These are phyloP conservation scores for Tetrapisispora iriomotensis DNA, from an alignment of 805 yeast species.

Conservation along the genomic window DNA sequence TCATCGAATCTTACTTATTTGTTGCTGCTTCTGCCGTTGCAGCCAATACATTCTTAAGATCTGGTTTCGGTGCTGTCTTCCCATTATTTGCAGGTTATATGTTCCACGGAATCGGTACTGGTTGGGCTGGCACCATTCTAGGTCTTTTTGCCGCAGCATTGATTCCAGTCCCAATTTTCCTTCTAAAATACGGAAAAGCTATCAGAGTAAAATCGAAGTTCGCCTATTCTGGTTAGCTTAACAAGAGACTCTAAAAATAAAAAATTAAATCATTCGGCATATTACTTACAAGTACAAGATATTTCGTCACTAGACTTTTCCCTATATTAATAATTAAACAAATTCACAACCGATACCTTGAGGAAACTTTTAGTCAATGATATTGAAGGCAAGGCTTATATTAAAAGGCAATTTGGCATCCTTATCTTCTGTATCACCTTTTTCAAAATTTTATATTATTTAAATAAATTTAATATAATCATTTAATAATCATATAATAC, in stretches of 20 bases:
- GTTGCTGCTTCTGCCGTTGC: constrained; percentile 76
- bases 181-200: constrained; percentile 46
- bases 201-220: constrained; percentile 51
- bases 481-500: no score
- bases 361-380: no score
- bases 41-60: constrained; percentile 61
- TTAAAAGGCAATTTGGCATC: no score
- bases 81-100: constrained; percentile 64
- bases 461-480: no score
- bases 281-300: no score
- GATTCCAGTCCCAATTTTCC: constrained; percentile 60
- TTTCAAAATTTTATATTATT: no score
- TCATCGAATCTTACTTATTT: constrained; percentile 58
- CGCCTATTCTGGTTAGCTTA: constrained; percentile 31
- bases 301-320: no score
- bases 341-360: no score
- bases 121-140: constrained; percentile 71
- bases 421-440: no score
- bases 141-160: constrained; percentile 51
- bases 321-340: no score
- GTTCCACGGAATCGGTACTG: constrained; percentile 58
- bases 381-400: neutral
- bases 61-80: constrained; percentile 58
- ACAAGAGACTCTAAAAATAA: neutral
- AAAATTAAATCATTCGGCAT: no score